Evolutionary conservation across 495 filamentous ascomycete genomes (phyloP).

Genomic region (Pyrenula aspistea): DNA sequence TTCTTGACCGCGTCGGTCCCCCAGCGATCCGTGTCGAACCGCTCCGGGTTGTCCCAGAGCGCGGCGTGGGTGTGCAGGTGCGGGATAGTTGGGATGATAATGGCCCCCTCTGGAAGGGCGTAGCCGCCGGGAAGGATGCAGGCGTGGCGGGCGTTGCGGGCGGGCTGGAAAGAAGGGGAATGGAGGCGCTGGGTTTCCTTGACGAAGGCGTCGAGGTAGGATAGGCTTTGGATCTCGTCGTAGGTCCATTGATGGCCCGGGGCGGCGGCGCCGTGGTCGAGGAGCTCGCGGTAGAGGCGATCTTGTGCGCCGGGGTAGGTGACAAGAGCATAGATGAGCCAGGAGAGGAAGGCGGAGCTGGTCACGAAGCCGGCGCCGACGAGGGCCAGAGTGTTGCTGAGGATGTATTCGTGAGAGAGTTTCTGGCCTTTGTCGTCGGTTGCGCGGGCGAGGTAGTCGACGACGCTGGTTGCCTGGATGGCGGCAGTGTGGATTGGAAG

Average conservation of each 20-base stretch:
- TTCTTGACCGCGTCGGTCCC: constrained; percentile 34
- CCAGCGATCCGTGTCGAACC: constrained; percentile 45
- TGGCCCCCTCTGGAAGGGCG: constrained; percentile 26
- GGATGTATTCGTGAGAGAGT: constrained; percentile 25
- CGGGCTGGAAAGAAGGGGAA: constrained; percentile 43
- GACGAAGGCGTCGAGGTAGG: constrained; percentile 41
- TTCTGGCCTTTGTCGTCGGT: constrained; percentile 39
- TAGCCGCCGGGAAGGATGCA: constrained; percentile 44
- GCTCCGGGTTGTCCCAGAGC: constrained; percentile 36
- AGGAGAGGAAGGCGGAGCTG: constrained; percentile 36
- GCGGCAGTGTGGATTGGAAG: constrained; percentile 39
- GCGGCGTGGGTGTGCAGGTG: constrained; percentile 40
- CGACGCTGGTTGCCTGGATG: constrained; percentile 30
- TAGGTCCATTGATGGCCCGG: constrained; percentile 23
- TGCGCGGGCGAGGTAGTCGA: constrained; percentile 36
- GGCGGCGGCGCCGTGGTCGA: constrained; percentile 31
- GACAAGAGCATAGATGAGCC: constrained; percentile 37
- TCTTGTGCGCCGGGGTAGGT: constrained; percentile 38
- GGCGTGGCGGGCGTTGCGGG: constrained; percentile 35
- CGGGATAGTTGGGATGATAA: constrained; percentile 37
- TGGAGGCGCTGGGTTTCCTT: constrained; percentile 47
- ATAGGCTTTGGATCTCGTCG: constrained; percentile 25
- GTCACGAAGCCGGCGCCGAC: constrained; percentile 44
- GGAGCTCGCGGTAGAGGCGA: constrained; percentile 36
- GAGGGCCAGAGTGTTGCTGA: constrained; percentile 19